Evolutionary conservation across 2,329 filamentous ascomycete genomes (phyloP), one percentile per base, ranked within the genome.

Genomic region (Tothia fuscella): DNA sequence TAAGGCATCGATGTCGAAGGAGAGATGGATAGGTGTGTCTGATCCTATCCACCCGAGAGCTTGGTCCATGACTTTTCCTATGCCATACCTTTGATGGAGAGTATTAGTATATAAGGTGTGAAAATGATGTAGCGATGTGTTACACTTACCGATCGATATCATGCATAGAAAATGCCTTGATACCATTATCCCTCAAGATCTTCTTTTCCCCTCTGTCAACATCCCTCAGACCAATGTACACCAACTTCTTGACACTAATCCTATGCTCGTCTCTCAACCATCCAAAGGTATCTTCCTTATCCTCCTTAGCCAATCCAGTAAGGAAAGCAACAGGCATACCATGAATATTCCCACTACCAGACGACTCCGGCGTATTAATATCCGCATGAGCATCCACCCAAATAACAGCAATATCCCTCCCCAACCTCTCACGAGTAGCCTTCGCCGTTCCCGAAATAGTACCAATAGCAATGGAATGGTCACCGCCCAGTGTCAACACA

Each of bases 311-410:
- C 44, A 98, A 68, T 1, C 91, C 86, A 0, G 87, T 88, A 50
- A 94, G 62, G 64, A 96, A 98, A 3, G 85, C 78, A 28, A 96
- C 83, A 2, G 91, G 91, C 91, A 98, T 98, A 52, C 91, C 91
- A 65, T 98, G 91, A 48, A 98, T 82, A 64, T 96, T 96, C 25
- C 91, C 91, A 51, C 82, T 91, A 31, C 74, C 82, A 50, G 82
- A 89, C 36, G 77, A 81, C 73, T 96, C 88, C 41, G 89, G 91
- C 1, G 84, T 87, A 67, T 98, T 98, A 70, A 98, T 95, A 62
- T 98, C 91, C 42, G 89, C 82, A 63, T 98, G 91, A 20, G 91
- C 91, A 63, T 98, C 91, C 24, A 98, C 91, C 91, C 91, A 98
- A 60, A 98, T 93, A 44, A 98, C 85, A 10, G 87, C 91, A 48